A percentile compares a stretch with the other conserved stretches of the same genome.
phyloP scores from a whole-genome alignment of 2,329 filamentous ascomycete genomes.

The Venturiaceae sp. region DNA sequence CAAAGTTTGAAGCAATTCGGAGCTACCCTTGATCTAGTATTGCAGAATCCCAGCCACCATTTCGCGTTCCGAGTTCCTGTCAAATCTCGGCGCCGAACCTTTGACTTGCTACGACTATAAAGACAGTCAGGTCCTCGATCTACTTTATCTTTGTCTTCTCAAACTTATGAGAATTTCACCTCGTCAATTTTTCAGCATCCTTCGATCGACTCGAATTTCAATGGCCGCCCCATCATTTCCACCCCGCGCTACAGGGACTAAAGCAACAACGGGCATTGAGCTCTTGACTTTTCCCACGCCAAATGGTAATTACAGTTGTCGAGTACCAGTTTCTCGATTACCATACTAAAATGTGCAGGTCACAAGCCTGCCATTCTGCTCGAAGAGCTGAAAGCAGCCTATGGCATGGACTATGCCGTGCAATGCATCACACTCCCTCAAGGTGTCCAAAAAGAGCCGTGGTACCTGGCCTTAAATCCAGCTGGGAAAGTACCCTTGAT shows the following conservation, averaged over 20 bases:
- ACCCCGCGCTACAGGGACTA: constrained; percentile 2
- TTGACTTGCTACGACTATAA: too few species aligned
- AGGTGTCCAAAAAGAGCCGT: constrained; percentile 57
- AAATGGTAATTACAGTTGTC: background rate
- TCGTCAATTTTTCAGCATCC: too few species aligned
- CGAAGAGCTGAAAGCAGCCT: constrained; percentile 56
- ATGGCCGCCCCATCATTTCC: background rate
- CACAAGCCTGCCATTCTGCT: constrained; percentile 51
- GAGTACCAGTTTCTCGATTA: background rate
- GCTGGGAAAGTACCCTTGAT: constrained; percentile 59
- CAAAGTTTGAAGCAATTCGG: too few species aligned
- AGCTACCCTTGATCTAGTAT: too few species aligned
- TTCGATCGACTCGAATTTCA: too few species aligned
- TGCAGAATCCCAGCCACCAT: too few species aligned
- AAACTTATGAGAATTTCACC: too few species aligned
- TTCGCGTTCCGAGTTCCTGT: too few species aligned
- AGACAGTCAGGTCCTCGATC: too few species aligned
- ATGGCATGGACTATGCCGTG: constrained; percentile 49
- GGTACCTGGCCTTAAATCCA: constrained; percentile 53
- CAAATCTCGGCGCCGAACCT: too few species aligned
- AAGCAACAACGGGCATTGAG: background rate
- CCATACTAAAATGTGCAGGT: constrained; percentile 13
- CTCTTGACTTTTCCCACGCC: background rate
- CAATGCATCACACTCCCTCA: constrained; percentile 42
- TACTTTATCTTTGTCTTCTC: too few species aligned